Percentiles rank a stretch among this genome's conserved stretches.
Evolutionary conservation across 257 asterid genomes (phyloP).

Genomic region (Fraxinus anomala): DNA sequence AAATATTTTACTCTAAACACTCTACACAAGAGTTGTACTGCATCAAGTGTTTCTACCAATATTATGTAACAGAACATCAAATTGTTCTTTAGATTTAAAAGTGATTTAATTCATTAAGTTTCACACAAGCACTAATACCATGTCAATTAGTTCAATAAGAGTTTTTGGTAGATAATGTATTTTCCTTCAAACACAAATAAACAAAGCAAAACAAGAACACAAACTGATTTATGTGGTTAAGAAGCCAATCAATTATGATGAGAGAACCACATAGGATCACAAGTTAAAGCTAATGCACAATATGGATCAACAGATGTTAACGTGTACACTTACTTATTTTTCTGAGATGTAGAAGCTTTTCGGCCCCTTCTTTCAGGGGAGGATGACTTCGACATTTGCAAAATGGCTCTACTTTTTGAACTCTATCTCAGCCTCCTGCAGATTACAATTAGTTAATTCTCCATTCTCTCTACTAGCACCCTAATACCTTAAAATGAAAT

Average conservation of each 20-base stretch:
- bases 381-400: conserved; percentile 67
- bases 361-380: conserved; percentile 39
- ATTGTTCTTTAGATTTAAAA: conserved; percentile 11
- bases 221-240: not conserved
- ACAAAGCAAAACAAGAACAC: not conserved
- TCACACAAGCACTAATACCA: conserved; percentile 1
- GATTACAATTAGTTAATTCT: conserved; percentile 31
- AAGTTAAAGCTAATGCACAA: conserved; percentile 3
- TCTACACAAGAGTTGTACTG: not conserved
- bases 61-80: not conserved
- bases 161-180: conserved; percentile 13
- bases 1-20: conserved; percentile 8
- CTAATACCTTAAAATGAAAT: conserved; percentile 3
- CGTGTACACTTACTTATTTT: conserved; percentile 45
- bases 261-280: not conserved
- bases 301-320: conserved; percentile 7
- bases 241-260: not conserved
- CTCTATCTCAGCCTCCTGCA: conserved; percentile 44
- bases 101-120: conserved; percentile 1
- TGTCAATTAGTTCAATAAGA: not conserved
- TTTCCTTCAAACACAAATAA: not conserved
- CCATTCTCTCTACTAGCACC: conserved; percentile 19
- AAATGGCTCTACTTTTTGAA: conserved; percentile 37
- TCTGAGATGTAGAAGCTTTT: conserved; percentile 45
- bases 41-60: conserved; percentile 20